Conservation (phyloP, 208 protist genomes). For the Blechomonas ayalai region DNA sequence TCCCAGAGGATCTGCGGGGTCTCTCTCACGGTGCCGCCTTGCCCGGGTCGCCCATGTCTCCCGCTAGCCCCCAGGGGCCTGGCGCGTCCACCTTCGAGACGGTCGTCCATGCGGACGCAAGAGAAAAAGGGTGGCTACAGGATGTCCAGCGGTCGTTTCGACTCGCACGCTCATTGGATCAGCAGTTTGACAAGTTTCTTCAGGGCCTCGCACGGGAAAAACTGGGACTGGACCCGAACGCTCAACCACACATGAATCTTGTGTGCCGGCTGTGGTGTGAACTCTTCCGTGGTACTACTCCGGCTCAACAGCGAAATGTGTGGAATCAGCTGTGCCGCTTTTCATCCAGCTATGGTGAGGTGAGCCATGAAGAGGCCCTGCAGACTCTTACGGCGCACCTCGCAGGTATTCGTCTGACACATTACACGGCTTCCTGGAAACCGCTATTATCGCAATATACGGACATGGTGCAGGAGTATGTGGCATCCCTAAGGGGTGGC, state of each 20-base stretch:
- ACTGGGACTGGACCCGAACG: slow-evolving; percentile 41
- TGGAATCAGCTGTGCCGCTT: slow-evolving; percentile 69
- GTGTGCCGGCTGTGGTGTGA: slow-evolving; percentile 39
- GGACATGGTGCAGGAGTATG: slow-evolving; percentile 20
- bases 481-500: slow-evolving; percentile 20
- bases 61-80: slow-evolving; percentile 2
- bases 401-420: slow-evolving; percentile 8
- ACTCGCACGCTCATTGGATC: slow-evolving; percentile 38
- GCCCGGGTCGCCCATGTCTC: slow-evolving; percentile 4
- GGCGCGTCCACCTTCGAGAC: neutral
- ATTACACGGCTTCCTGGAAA: slow-evolving; percentile 4
- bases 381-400: slow-evolving; percentile 14
- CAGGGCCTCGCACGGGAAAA: slow-evolving; percentile 41
- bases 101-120: neutral
- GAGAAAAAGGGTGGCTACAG: slow-evolving; percentile 22
- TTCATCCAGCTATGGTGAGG: slow-evolving; percentile 44
- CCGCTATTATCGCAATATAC: slow-evolving; percentile 29
- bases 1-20: slow-evolving; percentile 24
- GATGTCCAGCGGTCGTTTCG: slow-evolving; percentile 52
- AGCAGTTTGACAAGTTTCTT: slow-evolving; percentile 44
- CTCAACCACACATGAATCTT: slow-evolving; percentile 22
- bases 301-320: slow-evolving; percentile 42
- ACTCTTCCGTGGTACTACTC: slow-evolving; percentile 25
- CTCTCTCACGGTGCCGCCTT: neutral
- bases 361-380: slow-evolving; percentile 10